Evolutionary conservation across 768 basidiomycete species (phyloP), one percentile per base, ranked within the genome.

Genomic region (Phaeotremella skinneri): DNA sequence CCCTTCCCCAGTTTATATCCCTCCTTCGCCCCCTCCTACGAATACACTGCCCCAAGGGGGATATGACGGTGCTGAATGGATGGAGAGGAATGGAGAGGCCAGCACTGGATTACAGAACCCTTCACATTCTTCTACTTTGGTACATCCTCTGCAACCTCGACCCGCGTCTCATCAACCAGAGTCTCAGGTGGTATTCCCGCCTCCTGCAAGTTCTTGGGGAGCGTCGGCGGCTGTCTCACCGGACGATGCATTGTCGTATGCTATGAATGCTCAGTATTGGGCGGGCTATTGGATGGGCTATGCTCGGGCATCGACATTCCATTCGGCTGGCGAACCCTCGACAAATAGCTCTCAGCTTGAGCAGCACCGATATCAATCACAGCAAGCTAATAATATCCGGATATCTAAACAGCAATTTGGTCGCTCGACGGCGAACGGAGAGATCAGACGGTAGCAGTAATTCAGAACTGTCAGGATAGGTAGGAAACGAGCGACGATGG

Each of bases 241-340:
- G 13, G 69, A 73, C 17, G 63, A 64, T 21, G 74, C 74, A 3
- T 49, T 66, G 1, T 51, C 51, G 7, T 65, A 72, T 31, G 74
- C 74, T n/a, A 72, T 76, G 60, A 65, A 68, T 23, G 74, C 74
- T 5, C 72, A 73, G 55, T 76, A 73, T 55, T 71, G 69, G 70
- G 72, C 74, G 13, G 74, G 74, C 16, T 76, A 73, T 55, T 76
- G 74, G 74, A 72, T 73, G 62, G 74, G 72, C n/a, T 64, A 73
- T 13, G 70, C 70, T 13, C 62, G 54, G 7, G n/a, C 23, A 20
- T 16, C 21, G 9, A 21, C 17, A 34, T 14, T 30, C 13, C 4
- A 26, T 17, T 17, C 50, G 26, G 34, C n/a, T n/a, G n/a, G n/a
- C n/a, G n/a, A n/a, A n/a, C n/a, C n/a, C n/a, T n/a, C n/a, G n/a